Evolutionary conservation across 768 basidiomycete species (phyloP).

Genomic region (Hypholoma fasciculare): DNA sequence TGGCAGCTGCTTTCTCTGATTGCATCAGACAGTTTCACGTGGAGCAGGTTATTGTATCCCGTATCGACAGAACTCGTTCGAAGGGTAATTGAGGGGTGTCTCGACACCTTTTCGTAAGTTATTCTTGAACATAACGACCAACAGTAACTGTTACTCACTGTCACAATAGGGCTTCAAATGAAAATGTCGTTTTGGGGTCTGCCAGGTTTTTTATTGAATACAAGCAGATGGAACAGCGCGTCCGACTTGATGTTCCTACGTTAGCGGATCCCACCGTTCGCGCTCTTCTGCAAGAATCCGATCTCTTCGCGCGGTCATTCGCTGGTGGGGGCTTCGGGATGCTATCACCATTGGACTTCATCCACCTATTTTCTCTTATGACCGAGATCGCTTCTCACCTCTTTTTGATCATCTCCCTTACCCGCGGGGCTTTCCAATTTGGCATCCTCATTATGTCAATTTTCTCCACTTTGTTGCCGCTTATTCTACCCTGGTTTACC

Average conservation of each 20-base stretch:
- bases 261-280: conserved; percentile 71
- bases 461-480: conserved; percentile 58
- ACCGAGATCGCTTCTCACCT: conserved; percentile 75
- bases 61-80: conserved; percentile 63
- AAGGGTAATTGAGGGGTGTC: conserved; percentile 59
- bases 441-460: conserved; percentile 62
- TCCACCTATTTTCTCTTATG: conserved; percentile 68
- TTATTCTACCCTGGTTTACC: conserved; percentile 53
- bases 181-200: conserved; percentile 70
- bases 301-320: conserved; percentile 82
- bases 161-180: conserved; percentile 50
- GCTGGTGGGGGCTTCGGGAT: conserved; percentile 76
- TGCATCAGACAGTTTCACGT: conserved; percentile 70
- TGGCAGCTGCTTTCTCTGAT: conserved; percentile 68
- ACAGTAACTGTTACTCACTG: conserved; percentile 4
- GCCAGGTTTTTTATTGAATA: conserved; percentile 77
- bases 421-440: conserved; percentile 53
- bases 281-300: conserved; percentile 84
- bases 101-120: conserved; percentile 77
- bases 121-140: conserved; percentile 8
- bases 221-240: conserved; percentile 74
- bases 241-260: conserved; percentile 78
- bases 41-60: conserved; percentile 60
- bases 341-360: conserved; percentile 77
- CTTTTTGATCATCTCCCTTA: conserved; percentile 67